phyloP scores from a whole-genome alignment of 2,329 filamentous ascomycete genomes.

The Ophidiomyces ophidiicola region DNA sequence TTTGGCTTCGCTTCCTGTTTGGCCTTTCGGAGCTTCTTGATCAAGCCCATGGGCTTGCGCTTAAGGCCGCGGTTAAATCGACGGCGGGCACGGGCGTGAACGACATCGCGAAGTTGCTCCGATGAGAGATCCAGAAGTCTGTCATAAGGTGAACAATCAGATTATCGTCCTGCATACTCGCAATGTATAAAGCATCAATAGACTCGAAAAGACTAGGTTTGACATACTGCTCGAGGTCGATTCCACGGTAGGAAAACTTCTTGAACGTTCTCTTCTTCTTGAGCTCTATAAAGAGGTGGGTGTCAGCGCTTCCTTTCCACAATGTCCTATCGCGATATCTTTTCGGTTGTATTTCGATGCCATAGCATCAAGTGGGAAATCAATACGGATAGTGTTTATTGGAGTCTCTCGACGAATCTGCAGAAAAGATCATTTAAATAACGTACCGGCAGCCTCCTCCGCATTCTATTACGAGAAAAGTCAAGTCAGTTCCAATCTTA shows the following conservation, averaged over 20 bases:
- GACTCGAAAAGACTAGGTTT: conserved; percentile 21
- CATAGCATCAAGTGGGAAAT: neutral
- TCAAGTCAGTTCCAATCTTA: neutral
- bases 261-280: conserved; percentile 99
- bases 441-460: conserved; percentile 79
- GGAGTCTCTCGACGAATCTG: neutral
- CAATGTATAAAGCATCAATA: conserved; percentile 6
- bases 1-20: conserved; percentile 99
- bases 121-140: conserved; percentile 98
- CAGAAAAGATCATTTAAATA: conserved; percentile 2
- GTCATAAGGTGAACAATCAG: conserved; percentile 21
- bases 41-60: conserved; percentile 99
- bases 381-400: too few relatives aligned
- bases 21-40: conserved; percentile 99
- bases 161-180: neutral
- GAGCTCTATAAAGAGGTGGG: conserved; percentile 61
- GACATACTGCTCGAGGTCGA: conserved; percentile 97
- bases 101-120: conserved; percentile 97
- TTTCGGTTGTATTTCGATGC: neutral
- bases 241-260: conserved; percentile 99
- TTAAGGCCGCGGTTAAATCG: conserved; percentile 99
- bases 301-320: too few relatives aligned
- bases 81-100: conserved; percentile 95
- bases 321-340: too few relatives aligned
- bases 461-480: conserved; percentile 54